Percentiles rank a stretch among this genome's conserved stretches.
Conservation (phyloP, 768 basidiomycete species). For the Lactarius akahatsu region DNA sequence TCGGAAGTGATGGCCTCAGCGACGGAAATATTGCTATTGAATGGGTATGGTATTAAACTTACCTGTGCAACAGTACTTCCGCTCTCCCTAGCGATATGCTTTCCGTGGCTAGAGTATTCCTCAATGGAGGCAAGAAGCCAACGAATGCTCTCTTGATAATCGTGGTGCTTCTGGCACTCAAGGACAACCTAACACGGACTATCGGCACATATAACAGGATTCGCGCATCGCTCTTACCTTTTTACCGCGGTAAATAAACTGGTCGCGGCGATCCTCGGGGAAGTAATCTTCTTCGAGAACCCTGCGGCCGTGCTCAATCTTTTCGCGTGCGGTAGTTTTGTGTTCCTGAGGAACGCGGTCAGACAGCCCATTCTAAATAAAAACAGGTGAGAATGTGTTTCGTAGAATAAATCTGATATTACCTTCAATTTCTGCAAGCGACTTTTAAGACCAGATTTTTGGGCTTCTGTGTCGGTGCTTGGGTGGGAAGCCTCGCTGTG, state of each 20-base stretch:
- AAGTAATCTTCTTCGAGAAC: conserved; percentile 83
- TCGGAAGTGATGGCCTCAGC: conserved; percentile 25
- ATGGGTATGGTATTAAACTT: conserved; percentile 26
- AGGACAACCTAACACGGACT: conserved; percentile 57
- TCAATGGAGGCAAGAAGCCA: conserved; percentile 68
- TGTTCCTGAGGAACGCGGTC: conserved; percentile 70
- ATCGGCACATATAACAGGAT: background rate
- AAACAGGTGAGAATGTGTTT: background rate
- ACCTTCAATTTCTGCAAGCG: conserved; percentile 37
- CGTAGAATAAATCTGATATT: conserved; percentile 8
- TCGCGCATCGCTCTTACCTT: conserved; percentile 51
- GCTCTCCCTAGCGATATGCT: conserved; percentile 38
- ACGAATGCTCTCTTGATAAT: conserved; percentile 79
- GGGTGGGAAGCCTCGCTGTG: conserved; percentile 32
- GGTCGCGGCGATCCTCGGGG: conserved; percentile 86
- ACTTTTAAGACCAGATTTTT: conserved; percentile 38
- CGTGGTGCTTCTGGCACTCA: conserved; percentile 89
- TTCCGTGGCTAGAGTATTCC: conserved; percentile 59
- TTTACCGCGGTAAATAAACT: conserved; percentile 91
- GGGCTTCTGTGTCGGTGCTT: conserved; percentile 40
- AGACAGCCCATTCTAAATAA: conserved; percentile 41
- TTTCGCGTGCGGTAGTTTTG: conserved; percentile 53
- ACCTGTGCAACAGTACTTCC: conserved; percentile 32
- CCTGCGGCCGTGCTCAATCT: conserved; percentile 57
- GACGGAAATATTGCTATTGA: conserved; percentile 24